Base-by-base conservation (phyloP, 371 early-diverging fungal genomes). In the Entomophthora muscae region DNA sequence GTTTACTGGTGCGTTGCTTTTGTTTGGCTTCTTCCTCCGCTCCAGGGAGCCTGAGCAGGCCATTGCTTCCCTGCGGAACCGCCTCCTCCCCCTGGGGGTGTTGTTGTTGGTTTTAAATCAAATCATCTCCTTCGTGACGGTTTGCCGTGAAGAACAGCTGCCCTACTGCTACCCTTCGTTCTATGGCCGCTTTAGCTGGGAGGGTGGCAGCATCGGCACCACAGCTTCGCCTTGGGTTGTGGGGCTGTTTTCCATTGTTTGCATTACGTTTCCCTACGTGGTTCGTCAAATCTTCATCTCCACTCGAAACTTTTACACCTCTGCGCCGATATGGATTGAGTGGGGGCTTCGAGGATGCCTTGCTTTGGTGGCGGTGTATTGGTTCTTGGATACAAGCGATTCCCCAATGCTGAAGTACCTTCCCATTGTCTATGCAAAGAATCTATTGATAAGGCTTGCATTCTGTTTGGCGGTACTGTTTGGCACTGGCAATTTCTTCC, bases 131-230 rank as follows among this genome's bases (percentile, higher is more conserved):
- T 59, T 71, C 27, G 83, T 85, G 0, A 90, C 88, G 1, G 83
- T 89, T 29, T 94, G 95, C 63, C 87, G 95, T 22, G 91, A 89
- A 65, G 95, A 94, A 62, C 90, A 90, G 68, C 74, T 82, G 1
- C 84, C 85, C 0, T 69, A 78, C 57, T 93, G 94, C 68, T 63
- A 61, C 13, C 81, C 84, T 13, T 86, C 86, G 2, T 87, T 82
- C 71, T 82, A 86, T 66, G 42, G n/a, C 24, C 31, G 24, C 21
- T 17, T 30, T 22, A 58, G 73, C 78, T 13, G 65, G 72, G 1
- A 64, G 66, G n/a, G 59, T 66, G 29, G 65, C 42, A 61, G 66
- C 27, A 42, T 42, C 42, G 42, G 10, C 42, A 66, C 75, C 1
- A 65, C 70, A 3, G 68, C 73, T 1, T 69, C 73, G 5, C 69